Conservation (phyloP, 2,329 filamentous ascomycete genomes). For the Thermoascus crustaceus region DNA sequence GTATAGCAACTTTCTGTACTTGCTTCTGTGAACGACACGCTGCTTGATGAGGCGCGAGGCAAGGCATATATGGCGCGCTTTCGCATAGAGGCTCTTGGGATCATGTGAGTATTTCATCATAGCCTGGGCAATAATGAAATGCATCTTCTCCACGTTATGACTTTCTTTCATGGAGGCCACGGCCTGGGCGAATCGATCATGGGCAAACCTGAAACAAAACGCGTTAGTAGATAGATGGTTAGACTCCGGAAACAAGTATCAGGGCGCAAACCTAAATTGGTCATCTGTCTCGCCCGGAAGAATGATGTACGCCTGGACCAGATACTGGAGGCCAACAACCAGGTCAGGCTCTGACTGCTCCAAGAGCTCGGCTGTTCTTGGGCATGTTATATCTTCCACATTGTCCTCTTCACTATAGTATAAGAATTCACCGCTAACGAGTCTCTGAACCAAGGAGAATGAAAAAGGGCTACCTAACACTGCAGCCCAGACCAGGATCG, state of each 20-base stretch:
- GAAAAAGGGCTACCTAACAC: slow-evolving; percentile 76
- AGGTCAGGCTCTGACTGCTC: slow-evolving; percentile 56
- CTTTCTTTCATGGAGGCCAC: slow-evolving; percentile 62
- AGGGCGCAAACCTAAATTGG: slow-evolving; percentile 51
- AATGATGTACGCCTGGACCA: slow-evolving; percentile 72
- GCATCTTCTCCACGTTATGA: slow-evolving; percentile 65
- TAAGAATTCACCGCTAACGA: slow-evolving; percentile 68
- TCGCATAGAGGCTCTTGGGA: slow-evolving; percentile 58
- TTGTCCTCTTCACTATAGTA: slow-evolving; percentile 44
- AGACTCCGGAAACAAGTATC: not conserved
- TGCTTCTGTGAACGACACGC: slow-evolving; percentile 50
- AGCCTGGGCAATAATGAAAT: slow-evolving; percentile 77
- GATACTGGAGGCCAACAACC: slow-evolving; percentile 68
- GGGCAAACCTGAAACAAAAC: slow-evolving; percentile 55
- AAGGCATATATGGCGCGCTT: slow-evolving; percentile 73
- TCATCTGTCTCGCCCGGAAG: slow-evolving; percentile 78
- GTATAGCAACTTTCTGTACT: slow-evolving; percentile 68
- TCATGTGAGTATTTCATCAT: slow-evolving; percentile 66
- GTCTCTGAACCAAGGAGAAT: slow-evolving; percentile 67
- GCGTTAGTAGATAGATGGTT: slow-evolving; percentile 5
- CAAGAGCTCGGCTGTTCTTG: slow-evolving; percentile 39
- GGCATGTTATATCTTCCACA: slow-evolving; percentile 26
- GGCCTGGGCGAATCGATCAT: slow-evolving; percentile 78
- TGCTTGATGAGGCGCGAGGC: slow-evolving; percentile 66
- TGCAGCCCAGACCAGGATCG: slow-evolving; percentile 78